Percentiles rank a stretch among this genome's conserved stretches.
Evolutionary conservation across 2,329 filamentous ascomycete genomes (phyloP).

Genomic region (Microdochium bolleyi): DNA sequence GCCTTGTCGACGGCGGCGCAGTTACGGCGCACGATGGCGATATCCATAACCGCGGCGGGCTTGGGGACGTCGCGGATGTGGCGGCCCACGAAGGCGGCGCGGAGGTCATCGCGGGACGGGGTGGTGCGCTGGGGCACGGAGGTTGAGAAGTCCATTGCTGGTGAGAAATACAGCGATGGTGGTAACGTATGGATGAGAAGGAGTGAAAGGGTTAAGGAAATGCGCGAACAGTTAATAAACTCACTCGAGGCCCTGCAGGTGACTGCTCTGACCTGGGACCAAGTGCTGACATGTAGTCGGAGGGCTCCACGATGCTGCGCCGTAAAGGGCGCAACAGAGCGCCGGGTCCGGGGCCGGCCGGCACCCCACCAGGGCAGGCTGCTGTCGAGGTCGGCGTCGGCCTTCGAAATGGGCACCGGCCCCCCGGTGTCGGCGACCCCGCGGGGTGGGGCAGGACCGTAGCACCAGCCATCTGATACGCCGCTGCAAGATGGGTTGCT

Average conservation of each 20-base stretch:
- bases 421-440: no score
- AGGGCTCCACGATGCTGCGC: neutral
- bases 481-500: no score
- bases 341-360: no score
- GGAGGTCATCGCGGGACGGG: neutral
- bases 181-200: neutral
- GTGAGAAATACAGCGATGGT: no score
- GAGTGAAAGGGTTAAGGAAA: neutral
- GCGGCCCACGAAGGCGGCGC: neutral
- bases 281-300: neutral
- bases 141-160: neutral
- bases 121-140: neutral
- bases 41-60: slow-evolving; percentile 48
- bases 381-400: neutral
- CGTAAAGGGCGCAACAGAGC: neutral
- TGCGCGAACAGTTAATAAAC: neutral
- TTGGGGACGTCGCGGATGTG: slow-evolving; percentile 29
- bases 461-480: no score
- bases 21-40: slow-evolving; percentile 42
- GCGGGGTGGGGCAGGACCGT: no score
- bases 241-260: neutral
- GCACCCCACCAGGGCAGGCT: no score
- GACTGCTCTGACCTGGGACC: neutral
- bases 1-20: slow-evolving; percentile 49
- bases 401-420: no score